Evolutionary conservation across 1,139 yeast genomes (phyloP), one percentile per base, ranked within the genome.

Genomic region (Kodamaea sp.): DNA sequence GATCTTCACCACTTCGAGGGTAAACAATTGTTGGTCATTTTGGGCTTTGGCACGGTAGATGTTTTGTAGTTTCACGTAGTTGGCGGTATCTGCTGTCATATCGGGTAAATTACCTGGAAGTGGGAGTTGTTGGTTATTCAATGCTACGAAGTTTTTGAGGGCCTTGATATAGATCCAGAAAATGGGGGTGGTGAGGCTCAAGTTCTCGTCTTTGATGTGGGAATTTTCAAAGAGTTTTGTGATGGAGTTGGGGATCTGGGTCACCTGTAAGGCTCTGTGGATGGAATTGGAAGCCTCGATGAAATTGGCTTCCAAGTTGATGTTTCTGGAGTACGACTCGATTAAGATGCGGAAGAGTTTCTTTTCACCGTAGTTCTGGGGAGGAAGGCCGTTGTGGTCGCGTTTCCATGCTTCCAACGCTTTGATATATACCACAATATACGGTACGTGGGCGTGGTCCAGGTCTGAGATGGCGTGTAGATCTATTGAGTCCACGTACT

Each of bases 31-130:
- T 30, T 67, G 63, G 53, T 89, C 96, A 2, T 41, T 31, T 5
- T 47, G 41, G 1, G 88, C 83, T 48, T 83, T 85, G 1, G 58
- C 61, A 14, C 69, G 61, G 53, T 85, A 89, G 11, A 87, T 48
- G 1, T 54, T 55, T 51, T 82, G 85, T 33, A 92, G 58, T 5
- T 51, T 55, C 7, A 83, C 67, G 53, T 84, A 92, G 34, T 70
- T 70, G 10, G 60, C 60, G 0, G 96, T 82, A 44, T 81, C 80
- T 0, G 96, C 77, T 22, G 86, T 84, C 97, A 92, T 90, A 56
- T 90, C 97, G 0, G 96, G 96, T 9, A 90, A 54, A 1, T 67
- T 73, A 0, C 96, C 96, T 3, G 83, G 70, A 3, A 88, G 62
- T 0, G 97, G 97, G 15, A 85, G 59, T 14, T 57, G 51, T 3